Evolutionary conservation across 805 yeast species (phyloP), one percentile per base, ranked within the genome.

Genomic region (Spathaspora arborariae): DNA sequence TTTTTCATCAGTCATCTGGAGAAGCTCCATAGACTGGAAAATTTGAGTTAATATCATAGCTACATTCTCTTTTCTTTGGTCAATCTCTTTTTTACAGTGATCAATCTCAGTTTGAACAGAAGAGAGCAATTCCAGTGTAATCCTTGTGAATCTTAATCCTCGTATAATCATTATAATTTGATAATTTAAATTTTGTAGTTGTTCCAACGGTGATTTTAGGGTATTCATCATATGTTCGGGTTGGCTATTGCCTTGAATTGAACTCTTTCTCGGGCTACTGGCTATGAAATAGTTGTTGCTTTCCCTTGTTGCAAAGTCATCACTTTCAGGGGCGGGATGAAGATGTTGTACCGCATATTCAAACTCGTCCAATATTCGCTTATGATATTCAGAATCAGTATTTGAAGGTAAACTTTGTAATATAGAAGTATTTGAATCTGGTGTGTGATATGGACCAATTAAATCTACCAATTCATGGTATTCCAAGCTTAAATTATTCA

Each of bases 161-260:
- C 75, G 55, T 20, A 72, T 66, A 1, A 64, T 65, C 30, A 64
- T 52, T 8, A 71, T 68, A 10, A 72, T 53, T 34, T 63, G 63
- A 53, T 70, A 67, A 48, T 72, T 72, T 19, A 68, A 44, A 18
- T 70, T 74, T 27, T 72, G 55, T 9, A 71, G 57, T 5, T 56
- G 47, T 30, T 54, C 48, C 60, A 68, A 57, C 10, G 20, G 35
- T 18, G 52, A 48, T 30, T 56, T 58, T 1, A 56, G 54, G 2
- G 34, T 7, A 13, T 11, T 5, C 4, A 47, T 41, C 13, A 24
- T 48, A 5, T 39, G 47, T 26, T 36, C 49, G 15, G 52, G 45
- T 5, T 49, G 52, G 18, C 56, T 41, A 26, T 64, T 59, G 5
- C 39, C 39, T 2, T 45, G 38, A 16, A 27, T 21, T 4, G 42